A percentile compares a stretch with the other conserved stretches of the same genome.
phyloP scores from a whole-genome alignment of 2,329 filamentous ascomycete species.

The Epichloe baconii region DNA sequence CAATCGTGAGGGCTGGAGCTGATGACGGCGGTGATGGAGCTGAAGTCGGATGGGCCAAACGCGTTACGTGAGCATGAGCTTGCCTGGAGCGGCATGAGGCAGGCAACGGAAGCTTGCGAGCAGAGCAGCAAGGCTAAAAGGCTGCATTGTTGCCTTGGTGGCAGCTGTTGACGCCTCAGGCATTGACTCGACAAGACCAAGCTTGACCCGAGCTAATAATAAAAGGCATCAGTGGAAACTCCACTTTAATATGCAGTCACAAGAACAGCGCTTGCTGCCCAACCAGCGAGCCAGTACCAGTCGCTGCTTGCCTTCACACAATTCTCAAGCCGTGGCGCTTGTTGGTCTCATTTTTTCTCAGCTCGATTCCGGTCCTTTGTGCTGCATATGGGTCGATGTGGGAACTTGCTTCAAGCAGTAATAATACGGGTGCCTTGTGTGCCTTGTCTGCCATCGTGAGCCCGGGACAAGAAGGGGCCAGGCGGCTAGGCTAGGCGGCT shows the following conservation, averaged over 20 bases:
- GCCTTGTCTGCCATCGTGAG: no score
- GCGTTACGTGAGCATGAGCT: constrained; percentile 37
- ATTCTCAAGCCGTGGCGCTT: background rate
- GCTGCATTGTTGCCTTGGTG: constrained; percentile 20
- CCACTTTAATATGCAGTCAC: constrained; percentile 2
- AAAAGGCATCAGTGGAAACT: constrained; percentile 1
- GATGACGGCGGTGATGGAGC: constrained; percentile 6
- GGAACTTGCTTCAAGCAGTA: no score
- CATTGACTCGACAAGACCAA: constrained; percentile 1
- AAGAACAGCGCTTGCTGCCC: constrained; percentile 3
- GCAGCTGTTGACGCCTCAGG: constrained; percentile 18
- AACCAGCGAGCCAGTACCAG: background rate
- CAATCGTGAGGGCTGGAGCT: constrained; percentile 1
- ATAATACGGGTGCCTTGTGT: no score
- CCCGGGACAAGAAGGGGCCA: background rate
- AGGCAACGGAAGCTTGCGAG: constrained; percentile 12
- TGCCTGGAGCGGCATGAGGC: constrained; percentile 28
- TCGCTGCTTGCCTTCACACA: background rate
- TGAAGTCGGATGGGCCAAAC: constrained; percentile 18
- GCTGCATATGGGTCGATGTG: no score
- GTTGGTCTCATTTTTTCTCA: background rate
- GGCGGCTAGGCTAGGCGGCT: constrained; percentile 5
- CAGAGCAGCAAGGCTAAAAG: constrained; percentile 20
- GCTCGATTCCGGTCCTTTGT: no score
- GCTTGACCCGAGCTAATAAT: no score